Conservation (phyloP, 208 protist species). For the Acanthamoeba triangularis region DNA sequence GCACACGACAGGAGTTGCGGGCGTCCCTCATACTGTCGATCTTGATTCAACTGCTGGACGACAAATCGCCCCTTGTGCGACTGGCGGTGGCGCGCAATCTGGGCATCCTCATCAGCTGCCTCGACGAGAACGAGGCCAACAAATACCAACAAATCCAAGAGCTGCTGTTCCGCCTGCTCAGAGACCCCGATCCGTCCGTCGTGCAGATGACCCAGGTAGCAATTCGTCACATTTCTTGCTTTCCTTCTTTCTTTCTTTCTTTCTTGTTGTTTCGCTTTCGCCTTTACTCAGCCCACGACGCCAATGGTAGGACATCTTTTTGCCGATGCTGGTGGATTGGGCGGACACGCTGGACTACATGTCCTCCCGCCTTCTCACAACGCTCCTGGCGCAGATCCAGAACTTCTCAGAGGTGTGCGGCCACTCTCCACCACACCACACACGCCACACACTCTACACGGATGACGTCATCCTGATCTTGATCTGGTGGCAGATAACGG, state of each 20-base stretch:
- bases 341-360: slow-evolving; percentile 61
- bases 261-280: too few species aligned
- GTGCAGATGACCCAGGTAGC: slow-evolving; percentile 16
- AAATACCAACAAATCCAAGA: slow-evolving; percentile 74
- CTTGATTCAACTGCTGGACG: slow-evolving; percentile 86
- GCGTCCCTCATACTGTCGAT: slow-evolving; percentile 85
- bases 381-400: slow-evolving; percentile 36
- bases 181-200: slow-evolving; percentile 5
- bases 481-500: background rate
- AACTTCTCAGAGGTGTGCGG: background rate
- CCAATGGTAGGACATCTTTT: background rate
- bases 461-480: too few species aligned
- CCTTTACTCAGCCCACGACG: too few species aligned
- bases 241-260: background rate
- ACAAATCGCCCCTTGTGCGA: slow-evolving; percentile 84
- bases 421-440: background rate
- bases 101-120: slow-evolving; percentile 70
- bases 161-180: slow-evolving; percentile 38
- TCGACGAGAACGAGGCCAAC: slow-evolving; percentile 49
- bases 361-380: slow-evolving; percentile 7
- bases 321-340: slow-evolving; percentile 67
- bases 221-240: background rate
- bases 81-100: slow-evolving; percentile 79
- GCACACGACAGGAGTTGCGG: slow-evolving; percentile 72
- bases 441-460: too few species aligned